Conservation (phyloP, 2,329 filamentous ascomycete genomes). For the Xylaria sp. region DNA sequence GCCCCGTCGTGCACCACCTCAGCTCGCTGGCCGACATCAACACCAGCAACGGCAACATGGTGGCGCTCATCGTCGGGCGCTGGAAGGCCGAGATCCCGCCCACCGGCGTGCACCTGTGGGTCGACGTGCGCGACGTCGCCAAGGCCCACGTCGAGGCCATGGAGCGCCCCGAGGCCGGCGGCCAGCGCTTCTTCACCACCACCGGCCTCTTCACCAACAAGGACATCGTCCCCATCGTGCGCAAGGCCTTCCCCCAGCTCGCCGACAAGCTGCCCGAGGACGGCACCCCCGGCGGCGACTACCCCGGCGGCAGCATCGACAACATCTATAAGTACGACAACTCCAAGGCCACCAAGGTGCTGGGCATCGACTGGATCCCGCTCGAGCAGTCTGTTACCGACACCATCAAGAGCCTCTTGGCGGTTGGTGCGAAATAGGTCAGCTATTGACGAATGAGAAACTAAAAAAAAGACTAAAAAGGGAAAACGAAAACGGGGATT, state of each 20-base stretch:
- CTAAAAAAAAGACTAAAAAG: slow-evolving; percentile 1
- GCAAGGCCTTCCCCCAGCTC: slow-evolving; percentile 63
- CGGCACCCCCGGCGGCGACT: slow-evolving; percentile 58
- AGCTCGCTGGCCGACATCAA: slow-evolving; percentile 60
- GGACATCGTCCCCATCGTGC: slow-evolving; percentile 57
- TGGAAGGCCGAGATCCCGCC: slow-evolving; percentile 59
- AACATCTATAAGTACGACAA: slow-evolving; percentile 68
- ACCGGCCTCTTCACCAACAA: slow-evolving; percentile 61
- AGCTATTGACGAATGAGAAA: neutral
- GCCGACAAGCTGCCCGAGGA: slow-evolving; percentile 59
- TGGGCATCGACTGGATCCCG: slow-evolving; percentile 71
- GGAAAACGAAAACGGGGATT: neutral
- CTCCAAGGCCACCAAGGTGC: slow-evolving; percentile 65
- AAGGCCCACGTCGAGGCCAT: slow-evolving; percentile 64
- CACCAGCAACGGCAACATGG: slow-evolving; percentile 65
- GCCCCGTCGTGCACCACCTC: slow-evolving; percentile 63
- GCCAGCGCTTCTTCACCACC: slow-evolving; percentile 63
- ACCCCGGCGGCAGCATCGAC: slow-evolving; percentile 47
- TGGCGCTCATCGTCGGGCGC: slow-evolving; percentile 60
- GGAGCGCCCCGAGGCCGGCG: slow-evolving; percentile 60
- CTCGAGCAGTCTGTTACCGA: slow-evolving; percentile 73
- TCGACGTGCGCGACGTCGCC: slow-evolving; percentile 68
- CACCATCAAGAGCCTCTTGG: slow-evolving; percentile 71
- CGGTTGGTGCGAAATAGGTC: slow-evolving; percentile 45
- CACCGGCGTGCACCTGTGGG: slow-evolving; percentile 59